Evolutionary conservation across 1,284 basidiomycete genomes (phyloP).

Genomic region (Abortiporus biennis): DNA sequence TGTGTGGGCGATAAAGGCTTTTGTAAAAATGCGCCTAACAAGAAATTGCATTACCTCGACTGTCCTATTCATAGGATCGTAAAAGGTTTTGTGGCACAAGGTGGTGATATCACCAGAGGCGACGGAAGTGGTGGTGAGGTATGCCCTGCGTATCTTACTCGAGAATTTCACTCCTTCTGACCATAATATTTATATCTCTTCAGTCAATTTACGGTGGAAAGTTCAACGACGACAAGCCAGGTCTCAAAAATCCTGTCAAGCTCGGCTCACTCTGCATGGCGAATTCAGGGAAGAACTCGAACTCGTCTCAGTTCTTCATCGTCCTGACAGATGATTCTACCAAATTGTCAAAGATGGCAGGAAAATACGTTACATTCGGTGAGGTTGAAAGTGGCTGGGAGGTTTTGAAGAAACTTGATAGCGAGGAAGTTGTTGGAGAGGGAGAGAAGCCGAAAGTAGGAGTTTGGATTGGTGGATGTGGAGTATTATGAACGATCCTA

Average conservation of each 20-base stretch:
- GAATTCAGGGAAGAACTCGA: slow-evolving; percentile 39
- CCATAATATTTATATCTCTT: slow-evolving; percentile 2
- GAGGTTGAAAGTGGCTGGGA: slow-evolving; percentile 28
- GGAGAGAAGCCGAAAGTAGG: slow-evolving; percentile 31
- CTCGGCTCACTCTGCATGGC: slow-evolving; percentile 44
- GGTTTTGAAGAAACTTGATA: slow-evolving; percentile 31
- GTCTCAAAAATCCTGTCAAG: slow-evolving; percentile 32
- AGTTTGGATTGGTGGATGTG: slow-evolving; percentile 42
- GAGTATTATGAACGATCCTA: slow-evolving; percentile 22
- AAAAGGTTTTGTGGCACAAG: slow-evolving; percentile 42
- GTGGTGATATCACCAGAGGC: slow-evolving; percentile 43
- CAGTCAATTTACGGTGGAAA: slow-evolving; percentile 44
- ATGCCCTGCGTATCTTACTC: slow-evolving; percentile 12
- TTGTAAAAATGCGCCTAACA: slow-evolving; percentile 43
- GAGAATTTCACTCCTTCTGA: too few relatives aligned
- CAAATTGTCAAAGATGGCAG: slow-evolving; percentile 35
- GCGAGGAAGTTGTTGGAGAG: slow-evolving; percentile 24
- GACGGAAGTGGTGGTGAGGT: slow-evolving; percentile 49
- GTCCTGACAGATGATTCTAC: slow-evolving; percentile 35
- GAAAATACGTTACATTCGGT: slow-evolving; percentile 44
- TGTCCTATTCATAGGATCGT: slow-evolving; percentile 40
- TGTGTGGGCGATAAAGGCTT: slow-evolving; percentile 40
- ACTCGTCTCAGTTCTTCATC: slow-evolving; percentile 46
- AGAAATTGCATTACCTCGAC: slow-evolving; percentile 35
- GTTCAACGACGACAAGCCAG: slow-evolving; percentile 44